Base-by-base conservation (phyloP, 1,284 basidiomycete genomes). In the Cutaneotrichosporon mucoides region DNA sequence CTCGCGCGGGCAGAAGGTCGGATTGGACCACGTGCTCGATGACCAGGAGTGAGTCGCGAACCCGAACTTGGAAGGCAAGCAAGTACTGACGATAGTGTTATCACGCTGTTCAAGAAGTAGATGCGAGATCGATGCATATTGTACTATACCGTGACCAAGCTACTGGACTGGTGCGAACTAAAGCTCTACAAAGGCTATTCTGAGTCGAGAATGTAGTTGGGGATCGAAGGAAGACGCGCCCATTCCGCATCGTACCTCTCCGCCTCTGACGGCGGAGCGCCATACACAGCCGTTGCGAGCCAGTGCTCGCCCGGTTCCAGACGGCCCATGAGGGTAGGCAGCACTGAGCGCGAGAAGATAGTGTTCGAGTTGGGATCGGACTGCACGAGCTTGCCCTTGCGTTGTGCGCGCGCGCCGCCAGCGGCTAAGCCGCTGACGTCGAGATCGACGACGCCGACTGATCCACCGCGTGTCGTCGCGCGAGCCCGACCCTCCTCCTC, bases 1-100 rank as follows among this genome's bases (percentile, higher is more conserved):
- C 76, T 83, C 92, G 11, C 83, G 94, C 67, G 96, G 96, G 2
- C 96, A 99, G 79, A 94, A 96, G 75, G 93, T 97, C 36, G 95
- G 96, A 7, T 69, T 93, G 56, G 92, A 94, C 35, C 92, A 95
- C 73, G 76, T 89, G 12, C 76, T 95, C 55, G 90, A 94, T 72
- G 92, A 94, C 69, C 91, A 94, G 80, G 91, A 93, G 56, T 58
- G 51, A 58, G 56, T 58, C 24, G 24, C 24, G 24, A 24, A 24
- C 24, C 9, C 9, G 38, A 34, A 36, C 42, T 36, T 40, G 36
- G 11, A 4, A 49, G 13, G 35, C 16, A n/a, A 38, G 8, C n/a
- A 42, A 7, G 35, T n/a, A 10, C 56, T 58, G 35, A 58, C 56
- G 2, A 11, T 51, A 58, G 56, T 57, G 53, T 62, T 37, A 55